phyloP scores from a whole-genome alignment of 192 early-diverging fungal species.

The Spizellomyces punctatus region DNA sequence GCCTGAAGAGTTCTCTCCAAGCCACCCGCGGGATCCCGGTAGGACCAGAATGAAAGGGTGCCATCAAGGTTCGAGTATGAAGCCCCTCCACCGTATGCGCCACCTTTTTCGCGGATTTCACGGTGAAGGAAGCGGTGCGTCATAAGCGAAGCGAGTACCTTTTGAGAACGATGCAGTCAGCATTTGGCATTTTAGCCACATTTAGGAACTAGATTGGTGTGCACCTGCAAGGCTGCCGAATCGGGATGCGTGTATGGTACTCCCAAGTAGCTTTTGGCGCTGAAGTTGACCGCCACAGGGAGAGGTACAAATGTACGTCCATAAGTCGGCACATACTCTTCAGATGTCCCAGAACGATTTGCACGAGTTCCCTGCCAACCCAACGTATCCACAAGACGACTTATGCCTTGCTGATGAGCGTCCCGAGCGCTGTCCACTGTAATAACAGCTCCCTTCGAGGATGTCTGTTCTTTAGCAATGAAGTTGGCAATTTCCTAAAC shows the following conservation, averaged over 20 bases:
- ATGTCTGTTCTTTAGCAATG: conserved; percentile 41
- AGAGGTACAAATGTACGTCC: conserved; percentile 76
- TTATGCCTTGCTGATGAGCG: conserved; percentile 32
- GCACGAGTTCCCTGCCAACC: conserved; percentile 13
- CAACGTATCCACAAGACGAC: conserved; percentile 10
- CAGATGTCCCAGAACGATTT: neutral
- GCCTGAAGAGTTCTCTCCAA: conserved; percentile 72
- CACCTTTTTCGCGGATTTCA: conserved; percentile 95
- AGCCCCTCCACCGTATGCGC: conserved; percentile 94
- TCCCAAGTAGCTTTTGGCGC: conserved; percentile 68
- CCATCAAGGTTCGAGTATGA: conserved; percentile 73
- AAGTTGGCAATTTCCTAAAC: conserved; percentile 13
- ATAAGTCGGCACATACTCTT: conserved; percentile 51
- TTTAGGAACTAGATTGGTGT: neutral
- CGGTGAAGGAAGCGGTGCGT: conserved; percentile 89
- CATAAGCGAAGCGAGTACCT: conserved; percentile 72
- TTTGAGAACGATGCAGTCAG: too few relatives aligned
- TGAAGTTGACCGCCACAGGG: conserved; percentile 87
- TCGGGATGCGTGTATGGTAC: conserved; percentile 87
- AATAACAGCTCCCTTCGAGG: conserved; percentile 34
- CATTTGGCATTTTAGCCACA: too few relatives aligned
- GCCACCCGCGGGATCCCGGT: conserved; percentile 80
- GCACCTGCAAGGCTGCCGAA: conserved; percentile 73
- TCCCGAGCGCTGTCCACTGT: neutral
- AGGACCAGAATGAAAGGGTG: conserved; percentile 86